Evolutionary conservation across 768 basidiomycete species (phyloP), one percentile per base, ranked within the genome.

Genomic region (Jaapia argillacea): DNA sequence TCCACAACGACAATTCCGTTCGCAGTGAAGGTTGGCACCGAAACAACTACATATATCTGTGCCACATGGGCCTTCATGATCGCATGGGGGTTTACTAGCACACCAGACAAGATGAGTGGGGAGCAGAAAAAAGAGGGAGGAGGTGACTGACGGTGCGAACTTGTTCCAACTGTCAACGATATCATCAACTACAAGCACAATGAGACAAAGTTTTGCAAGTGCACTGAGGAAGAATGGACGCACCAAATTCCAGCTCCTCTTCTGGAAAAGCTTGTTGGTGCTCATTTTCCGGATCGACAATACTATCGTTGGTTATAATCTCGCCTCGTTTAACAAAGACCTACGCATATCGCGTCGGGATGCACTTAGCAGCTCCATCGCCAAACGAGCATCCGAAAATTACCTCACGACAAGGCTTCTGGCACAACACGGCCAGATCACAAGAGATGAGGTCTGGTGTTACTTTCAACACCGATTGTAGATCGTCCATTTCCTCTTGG

Each of bases 21-120:
- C 61, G 44, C 78, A 80, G 36, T 70, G 66, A 10, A 64, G n/a
- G n/a, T n/a, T n/a, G n/a, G n/a, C n/a, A n/a, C n/a, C n/a, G n/a
- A n/a, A n/a, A n/a, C n/a, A n/a, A n/a, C n/a, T n/a, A n/a, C n/a
- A n/a, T 58, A 5, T 55, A 62, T 12, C 47, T 50, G n/a, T n/a
- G n/a, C 63, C 61, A 48, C 78, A 80, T 23, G 65, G 53, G 0
- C 78, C 77, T 22, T 54, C 43, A 52, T 80, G 77, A 18, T 59
- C 54, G 52, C 75, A 77, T 10, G 68, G 67, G 14, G 39, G 27
- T 4, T 10, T 33, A 16, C 28, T 33, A 10, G 28, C 28, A n/a
- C n/a, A n/a, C n/a, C n/a, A n/a, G n/a, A n/a, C n/a, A n/a, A n/a
- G n/a, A n/a, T n/a, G n/a, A n/a, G n/a, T n/a, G n/a, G n/a, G n/a